A percentile compares a stretch with the other conserved stretches of the same genome.
These are phyloP conservation scores for Lactifluus piperatus DNA, from an alignment of 768 basidiomycete species.

Conservation along the genomic window DNA sequence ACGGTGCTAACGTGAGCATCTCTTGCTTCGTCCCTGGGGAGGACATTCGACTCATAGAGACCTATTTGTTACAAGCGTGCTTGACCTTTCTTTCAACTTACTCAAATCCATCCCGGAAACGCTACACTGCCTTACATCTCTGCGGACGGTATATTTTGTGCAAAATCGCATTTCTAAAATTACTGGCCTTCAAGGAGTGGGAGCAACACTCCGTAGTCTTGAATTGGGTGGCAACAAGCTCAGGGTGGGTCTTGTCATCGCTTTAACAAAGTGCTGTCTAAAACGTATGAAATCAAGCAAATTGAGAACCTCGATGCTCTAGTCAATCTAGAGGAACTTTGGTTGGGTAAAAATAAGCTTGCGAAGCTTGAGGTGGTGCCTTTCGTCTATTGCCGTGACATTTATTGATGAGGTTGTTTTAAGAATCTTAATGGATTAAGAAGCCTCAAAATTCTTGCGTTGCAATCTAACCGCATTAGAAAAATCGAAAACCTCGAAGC, in stretches of 20 bases:
- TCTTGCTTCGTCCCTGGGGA: not conserved
- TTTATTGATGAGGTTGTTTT: not conserved
- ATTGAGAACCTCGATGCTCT: constrained; percentile 82
- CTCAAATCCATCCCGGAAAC: constrained; percentile 61
- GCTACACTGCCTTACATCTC: constrained; percentile 45
- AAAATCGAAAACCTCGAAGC: constrained; percentile 75
- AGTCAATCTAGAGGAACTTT: constrained; percentile 82
- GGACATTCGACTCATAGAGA: not conserved
- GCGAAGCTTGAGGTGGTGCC: constrained; percentile 65
- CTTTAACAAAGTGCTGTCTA: constrained; percentile 2
- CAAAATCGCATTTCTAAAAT: constrained; percentile 92
- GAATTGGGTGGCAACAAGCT: constrained; percentile 93
- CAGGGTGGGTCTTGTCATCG: constrained; percentile 45
- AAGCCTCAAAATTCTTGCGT: constrained; percentile 73
- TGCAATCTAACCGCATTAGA: constrained; percentile 91
- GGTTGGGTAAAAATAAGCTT: constrained; percentile 99
- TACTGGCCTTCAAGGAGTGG: constrained; percentile 46
- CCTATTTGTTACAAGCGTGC: constrained; percentile 37
- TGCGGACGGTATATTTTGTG: constrained; percentile 85
- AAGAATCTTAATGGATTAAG: constrained; percentile 66
- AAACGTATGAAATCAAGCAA: constrained; percentile 37
- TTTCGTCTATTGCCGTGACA: not conserved
- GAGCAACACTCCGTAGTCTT: constrained; percentile 60
- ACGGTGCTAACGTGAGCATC: constrained; percentile 46
- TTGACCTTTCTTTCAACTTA: constrained; percentile 96